Evolutionary conservation across 768 basidiomycete species (phyloP).

Genomic region (Hericium coralloides): DNA sequence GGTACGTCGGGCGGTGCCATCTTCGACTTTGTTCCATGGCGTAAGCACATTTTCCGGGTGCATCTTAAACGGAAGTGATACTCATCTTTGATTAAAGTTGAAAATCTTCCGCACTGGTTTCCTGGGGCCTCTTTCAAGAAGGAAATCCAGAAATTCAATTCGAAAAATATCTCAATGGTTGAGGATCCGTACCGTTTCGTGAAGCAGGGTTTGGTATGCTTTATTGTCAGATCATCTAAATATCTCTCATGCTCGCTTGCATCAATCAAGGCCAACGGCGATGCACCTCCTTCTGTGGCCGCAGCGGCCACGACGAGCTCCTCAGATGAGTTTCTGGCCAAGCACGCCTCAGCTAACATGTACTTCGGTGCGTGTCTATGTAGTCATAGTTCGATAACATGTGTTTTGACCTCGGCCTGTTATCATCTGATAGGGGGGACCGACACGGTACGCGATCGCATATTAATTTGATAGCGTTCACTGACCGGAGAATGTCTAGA

Average conservation of each 20-base stretch:
- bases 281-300: not conserved
- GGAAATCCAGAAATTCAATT: not conserved
- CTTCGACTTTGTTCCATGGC: not conserved
- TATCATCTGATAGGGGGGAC: conserved; percentile 6
- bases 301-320: conserved; percentile 8
- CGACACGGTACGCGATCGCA: conserved; percentile 11
- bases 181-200: not conserved
- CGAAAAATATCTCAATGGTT: not conserved
- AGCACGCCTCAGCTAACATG: not conserved
- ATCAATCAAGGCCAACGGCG: not conserved
- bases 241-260: not conserved
- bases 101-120: not conserved
- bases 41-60: not conserved
- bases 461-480: not conserved
- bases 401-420: not conserved
- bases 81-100: not conserved
- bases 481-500: not conserved
- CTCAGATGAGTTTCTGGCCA: conserved; percentile 7
- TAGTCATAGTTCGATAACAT: not conserved
- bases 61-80: not conserved
- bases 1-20: not conserved
- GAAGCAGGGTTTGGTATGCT: not conserved
- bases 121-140: not conserved
- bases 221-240: not conserved
- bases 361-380: not conserved